Evolutionary conservation across 2,329 filamentous ascomycete genomes (phyloP).

Genomic region (Colletotrichum destructivum): DNA sequence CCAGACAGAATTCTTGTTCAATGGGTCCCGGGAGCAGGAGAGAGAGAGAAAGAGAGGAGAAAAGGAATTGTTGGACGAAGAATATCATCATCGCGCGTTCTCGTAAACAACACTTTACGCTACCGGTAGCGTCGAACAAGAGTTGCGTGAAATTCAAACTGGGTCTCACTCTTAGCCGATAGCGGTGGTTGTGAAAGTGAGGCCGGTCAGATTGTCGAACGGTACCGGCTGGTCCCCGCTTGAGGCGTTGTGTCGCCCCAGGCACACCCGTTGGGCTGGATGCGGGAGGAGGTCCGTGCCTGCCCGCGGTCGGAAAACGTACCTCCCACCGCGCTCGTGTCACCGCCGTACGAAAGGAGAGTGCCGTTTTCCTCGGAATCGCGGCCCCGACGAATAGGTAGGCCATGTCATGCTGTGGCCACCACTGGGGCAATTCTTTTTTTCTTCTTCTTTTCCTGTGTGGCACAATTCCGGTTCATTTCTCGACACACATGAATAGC

Average conservation of each 20-base stretch:
- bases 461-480: conserved; percentile 22
- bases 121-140: conserved; percentile 13
- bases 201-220: conserved; percentile 25
- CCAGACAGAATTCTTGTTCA: conserved; percentile 1
- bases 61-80: neutral
- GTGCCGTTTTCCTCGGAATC: neutral
- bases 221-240: conserved; percentile 34
- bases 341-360: neutral
- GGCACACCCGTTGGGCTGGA: conserved; percentile 24
- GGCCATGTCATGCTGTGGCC: neutral
- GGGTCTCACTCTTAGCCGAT: conserved; percentile 26
- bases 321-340: conserved; percentile 4
- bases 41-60: neutral
- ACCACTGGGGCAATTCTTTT: conserved; percentile 1
- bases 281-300: conserved; percentile 35
- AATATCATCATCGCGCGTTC: neutral
- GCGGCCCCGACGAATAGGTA: conserved; percentile 1
- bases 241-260: conserved; percentile 20
- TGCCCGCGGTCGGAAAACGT: neutral
- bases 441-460: neutral
- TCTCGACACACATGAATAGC: conserved; percentile 19
- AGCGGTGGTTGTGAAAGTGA: conserved; percentile 25
- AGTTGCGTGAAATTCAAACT: conserved; percentile 16
- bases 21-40: too few relatives aligned
- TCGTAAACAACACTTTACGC: neutral